Conservation (phyloP, 805 yeast genomes). For the Priceomyces fermenticarens region DNA sequence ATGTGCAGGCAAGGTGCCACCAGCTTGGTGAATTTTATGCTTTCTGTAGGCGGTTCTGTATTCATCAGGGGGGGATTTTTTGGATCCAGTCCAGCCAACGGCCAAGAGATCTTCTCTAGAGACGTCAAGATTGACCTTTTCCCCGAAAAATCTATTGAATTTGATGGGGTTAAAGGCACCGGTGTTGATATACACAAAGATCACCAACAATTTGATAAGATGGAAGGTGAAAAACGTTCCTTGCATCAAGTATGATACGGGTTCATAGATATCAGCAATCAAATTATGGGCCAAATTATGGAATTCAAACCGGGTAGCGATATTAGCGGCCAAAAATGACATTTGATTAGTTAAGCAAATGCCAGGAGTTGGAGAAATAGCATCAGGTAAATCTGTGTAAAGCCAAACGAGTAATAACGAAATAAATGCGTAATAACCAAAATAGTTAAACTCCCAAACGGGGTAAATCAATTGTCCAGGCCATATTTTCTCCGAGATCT, state of each 20-base stretch:
- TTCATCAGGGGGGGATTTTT: conserved; percentile 64
- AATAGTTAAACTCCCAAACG: conserved; percentile 53
- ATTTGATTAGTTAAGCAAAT: conserved; percentile 68
- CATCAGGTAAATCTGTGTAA: conserved; percentile 90
- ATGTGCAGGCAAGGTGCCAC: conserved; percentile 76
- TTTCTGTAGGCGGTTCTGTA: conserved; percentile 71
- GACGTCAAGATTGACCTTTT: conserved; percentile 27
- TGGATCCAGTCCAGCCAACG: conserved; percentile 95
- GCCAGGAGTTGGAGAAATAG: conserved; percentile 89
- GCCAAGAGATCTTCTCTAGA: conserved; percentile 54
- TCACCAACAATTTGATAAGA: conserved; percentile 51
- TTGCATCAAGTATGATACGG: conserved; percentile 49
- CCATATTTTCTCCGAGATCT: conserved; percentile 63
- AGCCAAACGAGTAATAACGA: conserved; percentile 64
- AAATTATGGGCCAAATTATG: conserved; percentile 45
- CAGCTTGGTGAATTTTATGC: conserved; percentile 58
- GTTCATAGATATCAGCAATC: conserved; percentile 44
- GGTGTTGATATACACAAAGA: conserved; percentile 56
- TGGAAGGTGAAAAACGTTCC: conserved; percentile 72
- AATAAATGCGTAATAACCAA: conserved; percentile 39
- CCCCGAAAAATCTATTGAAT: conserved; percentile 27
- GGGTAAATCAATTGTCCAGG: conserved; percentile 90
- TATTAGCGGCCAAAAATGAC: conserved; percentile 17
- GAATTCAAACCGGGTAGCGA: conserved; percentile 33
- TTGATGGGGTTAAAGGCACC: conserved; percentile 78